These are phyloP conservation scores for Malus fusca DNA, from an alignment of 306 rosid genomes.

Conservation along the genomic window DNA sequence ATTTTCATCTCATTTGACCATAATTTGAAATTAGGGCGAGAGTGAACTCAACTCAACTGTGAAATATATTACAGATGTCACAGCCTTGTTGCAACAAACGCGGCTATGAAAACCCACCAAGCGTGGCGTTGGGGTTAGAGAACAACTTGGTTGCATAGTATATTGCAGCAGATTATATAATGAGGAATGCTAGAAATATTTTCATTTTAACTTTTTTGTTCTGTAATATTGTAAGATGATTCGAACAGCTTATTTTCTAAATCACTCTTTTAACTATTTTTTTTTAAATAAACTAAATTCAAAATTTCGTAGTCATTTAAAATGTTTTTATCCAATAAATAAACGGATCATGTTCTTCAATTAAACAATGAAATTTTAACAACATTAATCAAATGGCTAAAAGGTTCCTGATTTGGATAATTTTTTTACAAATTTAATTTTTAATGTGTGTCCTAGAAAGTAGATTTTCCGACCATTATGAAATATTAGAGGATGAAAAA, in stretches of 20 bases:
- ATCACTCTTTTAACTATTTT: no score
- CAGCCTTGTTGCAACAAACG: conserved; percentile 1
- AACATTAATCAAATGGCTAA: neutral
- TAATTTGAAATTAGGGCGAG: neutral
- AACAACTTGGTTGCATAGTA: conserved; percentile 12
- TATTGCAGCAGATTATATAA: neutral
- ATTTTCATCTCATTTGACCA: neutral
- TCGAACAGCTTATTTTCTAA: no score
- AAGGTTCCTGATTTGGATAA: neutral
- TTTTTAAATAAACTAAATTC: no score
- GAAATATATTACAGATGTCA: conserved; percentile 5
- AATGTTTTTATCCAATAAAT: no score
- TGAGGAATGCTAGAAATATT: neutral
- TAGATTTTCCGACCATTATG: no score
- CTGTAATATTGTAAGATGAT: neutral
- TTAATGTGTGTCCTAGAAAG: no score
- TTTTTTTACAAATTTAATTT: no score
- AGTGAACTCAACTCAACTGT: conserved; percentile 10
- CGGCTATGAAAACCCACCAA: conserved; percentile 12
- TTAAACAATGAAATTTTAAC: neutral
- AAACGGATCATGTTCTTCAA: neutral
- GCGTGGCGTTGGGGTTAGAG: conserved; percentile 23
- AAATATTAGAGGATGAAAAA: neutral
- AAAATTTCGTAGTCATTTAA: no score
- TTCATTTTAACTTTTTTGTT: no score